Evolutionary conservation across 371 early-diverging fungal species (phyloP), one percentile per base, ranked within the genome.

Genomic region (Mucor racemosus): DNA sequence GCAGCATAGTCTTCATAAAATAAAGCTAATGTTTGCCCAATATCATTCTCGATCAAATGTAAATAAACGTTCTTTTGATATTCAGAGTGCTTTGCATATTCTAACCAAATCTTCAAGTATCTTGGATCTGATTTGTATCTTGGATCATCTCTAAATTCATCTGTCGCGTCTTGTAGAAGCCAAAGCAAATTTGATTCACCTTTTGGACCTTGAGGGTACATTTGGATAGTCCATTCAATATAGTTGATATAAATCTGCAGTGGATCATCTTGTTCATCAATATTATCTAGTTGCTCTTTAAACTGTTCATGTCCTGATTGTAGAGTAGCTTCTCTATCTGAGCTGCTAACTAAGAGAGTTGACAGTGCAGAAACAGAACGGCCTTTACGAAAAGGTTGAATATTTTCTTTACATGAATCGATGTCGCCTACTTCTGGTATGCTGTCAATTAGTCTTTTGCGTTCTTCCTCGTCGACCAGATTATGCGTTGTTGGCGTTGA

Each of bases 351-450:
- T 34, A 79, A 82, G 36, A 88, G 67, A 2, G 72, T 72, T 0
- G 76, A 69, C 0, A 95, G 75, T 0, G 82, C 75, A 8, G 70
- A 72, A 3, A 90, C 90, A 21, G 87, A 85, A 11, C 94, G 85
- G 1, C 95, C 95, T 42, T 87, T 70, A 1, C 75, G 73, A 17
- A 86, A 71, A 26, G 93, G 94, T 38, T 80, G 74, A 40, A 95
- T 93, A 77, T 95, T 95, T 76, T 95, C 95, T 73, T 94, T 94
- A 54, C 90, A 86, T 17, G 78, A 73, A 68, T 92, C 93, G 58
- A 94, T 62, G 7, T 65, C 58, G 11, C 58, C 68, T 33, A 80
- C 78, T 54, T 72, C 60, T 13, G 84, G 82, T 4, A 81, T 73
- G 5, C 40, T 33, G n/a, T 53, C 63, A 39, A 56, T 55, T 4